Evolutionary conservation across 371 early-diverging fungal genomes (phyloP), one percentile per base, ranked within the genome.

Genomic region (Actinomortierella wolfii): DNA sequence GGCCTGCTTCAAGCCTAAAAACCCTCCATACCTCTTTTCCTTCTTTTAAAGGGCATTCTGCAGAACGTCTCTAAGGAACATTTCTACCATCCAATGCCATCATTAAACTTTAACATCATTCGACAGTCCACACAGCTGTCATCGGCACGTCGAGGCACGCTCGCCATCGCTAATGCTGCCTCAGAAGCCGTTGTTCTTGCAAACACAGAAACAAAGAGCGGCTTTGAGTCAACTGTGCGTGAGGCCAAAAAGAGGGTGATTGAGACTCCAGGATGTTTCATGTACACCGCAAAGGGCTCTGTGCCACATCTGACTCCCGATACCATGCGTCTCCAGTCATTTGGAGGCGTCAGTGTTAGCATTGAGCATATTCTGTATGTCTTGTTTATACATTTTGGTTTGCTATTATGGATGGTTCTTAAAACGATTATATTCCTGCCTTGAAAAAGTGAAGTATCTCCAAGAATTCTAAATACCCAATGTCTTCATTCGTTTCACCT

Each of bases 281-380:
- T 86, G 51, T 88, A 89, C 68, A 89, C 90, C 8, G 65, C 83
- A 45, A 85, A 85, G 34, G 93, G 91, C 8, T 79, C 90, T 6
- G 88, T 89, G 14, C 91, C 91, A 34, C 93, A 92, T 59, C 74
- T 92, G 63, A 80, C 89, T 21, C 84, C 87, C 2, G 91, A 93
- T 44, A 86, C 81, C 41, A 54, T 86, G 42, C 68, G 79, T 20
- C 56, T 58, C 13, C 76, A 86, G 21, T 81, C 80, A 14, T 68
- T 81, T 8, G 78, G 79, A 21, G 75, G 81, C 20, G 64, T 82
- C 21, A 81, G 79, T 50, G 65, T 87, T 15, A 79, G 82, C 29
- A 68, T 86, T 39, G 87, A 87, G 46, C 85, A 87, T 29, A 79
- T 71, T 26, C 18, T 89, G 89, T 88, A 83, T 11, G 34, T 34